Conservation (phyloP, 176 grass and related monocot species). For the Ensete glaucum region DNA sequence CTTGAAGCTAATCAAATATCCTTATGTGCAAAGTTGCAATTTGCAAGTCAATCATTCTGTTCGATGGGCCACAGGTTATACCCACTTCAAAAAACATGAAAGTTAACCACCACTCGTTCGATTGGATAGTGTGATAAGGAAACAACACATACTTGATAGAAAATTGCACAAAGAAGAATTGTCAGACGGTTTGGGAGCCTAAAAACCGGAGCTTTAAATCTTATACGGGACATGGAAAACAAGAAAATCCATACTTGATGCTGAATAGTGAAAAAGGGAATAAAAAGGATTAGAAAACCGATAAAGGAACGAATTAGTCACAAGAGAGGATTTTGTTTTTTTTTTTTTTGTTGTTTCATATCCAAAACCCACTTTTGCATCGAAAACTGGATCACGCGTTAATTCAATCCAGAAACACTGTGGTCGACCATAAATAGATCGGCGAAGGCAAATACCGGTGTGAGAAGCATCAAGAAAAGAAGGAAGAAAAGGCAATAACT, state of each 20-base stretch:
- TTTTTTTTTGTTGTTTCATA: background rate
- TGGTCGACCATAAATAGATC: no score
- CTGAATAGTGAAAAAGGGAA: background rate
- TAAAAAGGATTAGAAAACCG: background rate
- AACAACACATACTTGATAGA: background rate
- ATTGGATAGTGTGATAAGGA: background rate
- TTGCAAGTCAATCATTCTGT: no score
- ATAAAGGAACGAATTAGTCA: background rate
- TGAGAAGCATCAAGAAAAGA: background rate
- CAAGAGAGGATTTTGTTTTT: background rate
- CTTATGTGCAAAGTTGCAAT: no score
- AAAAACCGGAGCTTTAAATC: background rate
- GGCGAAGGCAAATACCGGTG: no score
- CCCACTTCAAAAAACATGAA: background rate
- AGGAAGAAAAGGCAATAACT: background rate
- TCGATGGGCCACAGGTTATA: background rate
- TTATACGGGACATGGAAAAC: background rate
- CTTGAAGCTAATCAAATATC: no score
- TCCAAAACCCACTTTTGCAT: background rate
- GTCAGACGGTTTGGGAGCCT: no score
- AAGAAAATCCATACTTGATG: background rate
- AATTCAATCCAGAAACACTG: no score
- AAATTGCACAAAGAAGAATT: no score
- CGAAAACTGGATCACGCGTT: background rate
- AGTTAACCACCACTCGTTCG: background rate